Evolutionary conservation across 2,329 filamentous ascomycete species (phyloP).

Genomic region (Zalaria obscura): DNA sequence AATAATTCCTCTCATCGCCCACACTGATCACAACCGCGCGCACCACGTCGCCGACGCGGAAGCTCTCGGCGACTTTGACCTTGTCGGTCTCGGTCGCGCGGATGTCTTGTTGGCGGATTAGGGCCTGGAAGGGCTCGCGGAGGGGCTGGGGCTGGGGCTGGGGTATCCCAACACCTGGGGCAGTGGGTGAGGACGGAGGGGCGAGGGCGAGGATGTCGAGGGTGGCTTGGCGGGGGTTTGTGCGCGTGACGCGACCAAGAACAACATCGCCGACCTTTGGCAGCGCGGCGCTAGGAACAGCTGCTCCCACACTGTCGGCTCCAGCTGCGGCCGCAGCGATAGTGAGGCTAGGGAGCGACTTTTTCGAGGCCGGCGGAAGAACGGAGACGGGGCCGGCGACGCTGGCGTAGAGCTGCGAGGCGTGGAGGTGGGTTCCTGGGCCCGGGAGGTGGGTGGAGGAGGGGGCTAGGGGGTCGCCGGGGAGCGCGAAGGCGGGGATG

Average conservation of each 20-base stretch:
- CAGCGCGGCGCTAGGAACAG: conserved; percentile 51
- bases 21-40: conserved; percentile 68
- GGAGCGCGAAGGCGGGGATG: conserved; percentile 45
- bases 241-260: conserved; percentile 71
- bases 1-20: conserved; percentile 90
- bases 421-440: conserved; percentile 70
- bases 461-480: conserved; percentile 67
- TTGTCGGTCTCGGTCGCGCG: conserved; percentile 92
- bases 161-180: conserved; percentile 18
- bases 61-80: conserved; percentile 80
- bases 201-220: conserved; percentile 77
- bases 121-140: conserved; percentile 15
- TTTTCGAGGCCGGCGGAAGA: conserved; percentile 35
- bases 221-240: conserved; percentile 72
- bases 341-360: conserved; percentile 30
- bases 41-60: conserved; percentile 85
- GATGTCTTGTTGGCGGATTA: conserved; percentile 56
- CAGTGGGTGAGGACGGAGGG: conserved; percentile 10
- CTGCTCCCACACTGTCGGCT: too few species aligned
- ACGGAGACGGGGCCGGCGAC: conserved; percentile 50
- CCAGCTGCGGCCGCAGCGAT: conserved; percentile 14
- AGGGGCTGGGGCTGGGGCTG: conserved; percentile 5
- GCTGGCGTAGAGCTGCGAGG: conserved; percentile 64
- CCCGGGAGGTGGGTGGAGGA: conserved; percentile 55
- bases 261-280: conserved; percentile 71